Base-by-base conservation (phyloP, 164 flowering plant species). In the Tinospora cordifolia region DNA sequence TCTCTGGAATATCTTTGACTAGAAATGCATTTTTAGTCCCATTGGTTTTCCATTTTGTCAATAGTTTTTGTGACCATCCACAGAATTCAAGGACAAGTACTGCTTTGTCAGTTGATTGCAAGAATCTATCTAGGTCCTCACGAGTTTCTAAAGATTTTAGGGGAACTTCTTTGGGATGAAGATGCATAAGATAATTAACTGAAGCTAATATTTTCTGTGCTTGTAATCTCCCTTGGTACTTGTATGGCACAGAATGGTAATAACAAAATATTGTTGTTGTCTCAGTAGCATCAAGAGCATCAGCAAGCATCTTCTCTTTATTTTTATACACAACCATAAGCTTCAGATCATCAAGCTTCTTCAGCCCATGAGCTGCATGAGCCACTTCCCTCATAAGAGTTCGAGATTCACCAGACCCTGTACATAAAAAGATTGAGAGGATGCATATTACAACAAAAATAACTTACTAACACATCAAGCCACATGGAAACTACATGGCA, bases 341-440 rank as follows among this genome's bases (percentile, higher is more conserved):
- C 77, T 83, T 88, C 58, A 88, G 65, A 25, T 69, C 30, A 25
- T 78, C 77, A 76, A 82, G 75, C 34, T 81, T 80, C 27, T 76
- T 79, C 70, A 44, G 38, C 66, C 77, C 78, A n/a, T 64, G 19
- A 71, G 86, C 80, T 70, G 59, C 59, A 30, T 67, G 67, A 54
- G 84, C 69, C 34, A 94, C 30, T 62, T 87, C 88, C 72, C 74
- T 88, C 95, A 84, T 88, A n/a, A 94, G 87, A 13, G 92, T 75
- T 63, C 92, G 86, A 49, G 93, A 80, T 72, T 92, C 95, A 22
- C 98, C 98, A 59, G 79, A 90, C 98, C 98, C 98, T 94, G 81
- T 22, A 36, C 17, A 24, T 44, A 14, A 75, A 75, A 62, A 34
- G 38, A 27, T 30, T 11, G 19, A 24, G 40, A 21, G 21, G 27